Conservation (phyloP, 495 filamentous ascomycete species). For the Penicillium ucsense region DNA sequence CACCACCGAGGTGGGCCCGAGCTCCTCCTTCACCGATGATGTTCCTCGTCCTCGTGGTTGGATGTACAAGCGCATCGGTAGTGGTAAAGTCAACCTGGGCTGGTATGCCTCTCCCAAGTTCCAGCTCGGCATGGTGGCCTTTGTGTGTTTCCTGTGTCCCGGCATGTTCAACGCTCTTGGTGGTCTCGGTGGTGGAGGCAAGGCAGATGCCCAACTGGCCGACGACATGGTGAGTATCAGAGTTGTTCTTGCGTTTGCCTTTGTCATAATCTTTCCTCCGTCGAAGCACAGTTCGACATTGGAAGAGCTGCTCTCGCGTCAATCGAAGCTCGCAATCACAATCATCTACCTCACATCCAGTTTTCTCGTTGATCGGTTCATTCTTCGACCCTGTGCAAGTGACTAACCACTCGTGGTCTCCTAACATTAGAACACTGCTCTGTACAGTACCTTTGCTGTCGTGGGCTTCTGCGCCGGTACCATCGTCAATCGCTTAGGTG, state of each 20-base stretch:
- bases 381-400: not conserved
- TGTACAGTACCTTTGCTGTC: slow-evolving; percentile 51
- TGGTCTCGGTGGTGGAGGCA: slow-evolving; percentile 45
- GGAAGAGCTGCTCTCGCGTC: no score
- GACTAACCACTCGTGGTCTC: not conserved
- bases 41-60: slow-evolving; percentile 24
- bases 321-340: no score
- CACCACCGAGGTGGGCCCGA: slow-evolving; percentile 1
- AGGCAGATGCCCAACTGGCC: slow-evolving; percentile 27
- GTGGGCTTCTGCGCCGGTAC: slow-evolving; percentile 46
- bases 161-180: slow-evolving; percentile 67
- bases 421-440: slow-evolving; percentile 36
- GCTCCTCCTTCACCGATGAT: not conserved
- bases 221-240: slow-evolving; percentile 24
- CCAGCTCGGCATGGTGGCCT: slow-evolving; percentile 37
- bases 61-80: slow-evolving; percentile 40
- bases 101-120: slow-evolving; percentile 69
- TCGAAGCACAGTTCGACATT: no score
- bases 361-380: not conserved
- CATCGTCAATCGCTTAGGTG: slow-evolving; percentile 37
- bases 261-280: no score
- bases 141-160: slow-evolving; percentile 78
- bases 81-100: slow-evolving; percentile 38
- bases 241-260: not conserved
- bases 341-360: no score